Evolutionary conservation across 2,329 filamentous ascomycete species (phyloP).

Genomic region (Aspergillus thermomutatus): DNA sequence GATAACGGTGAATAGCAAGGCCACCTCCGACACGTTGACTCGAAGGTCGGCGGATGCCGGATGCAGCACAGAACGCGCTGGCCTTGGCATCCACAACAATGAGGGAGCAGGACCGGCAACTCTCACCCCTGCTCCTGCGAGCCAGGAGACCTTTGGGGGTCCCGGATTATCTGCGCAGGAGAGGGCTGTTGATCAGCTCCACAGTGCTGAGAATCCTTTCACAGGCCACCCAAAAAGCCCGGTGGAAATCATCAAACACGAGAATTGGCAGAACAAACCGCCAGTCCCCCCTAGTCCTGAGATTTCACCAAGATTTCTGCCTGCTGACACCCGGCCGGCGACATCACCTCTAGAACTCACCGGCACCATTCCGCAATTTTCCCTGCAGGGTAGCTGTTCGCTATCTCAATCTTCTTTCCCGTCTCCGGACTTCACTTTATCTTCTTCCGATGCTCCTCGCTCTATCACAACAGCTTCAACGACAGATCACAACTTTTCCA

Average conservation of each 20-base stretch:
- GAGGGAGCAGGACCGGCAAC: slow-evolving; percentile 5
- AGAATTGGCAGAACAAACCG: slow-evolving; percentile 23
- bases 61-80: slow-evolving; percentile 14
- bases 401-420: slow-evolving; percentile 43
- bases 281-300: slow-evolving; percentile 31
- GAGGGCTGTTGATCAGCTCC: slow-evolving; percentile 10
- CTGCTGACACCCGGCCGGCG: slow-evolving; percentile 38
- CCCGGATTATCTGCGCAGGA: slow-evolving; percentile 1
- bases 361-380: slow-evolving; percentile 38
- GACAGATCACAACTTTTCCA: slow-evolving; percentile 39
- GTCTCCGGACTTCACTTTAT: slow-evolving; percentile 42
- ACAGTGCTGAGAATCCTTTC: slow-evolving; percentile 21
- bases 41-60: slow-evolving; percentile 11
- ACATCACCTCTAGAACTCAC: slow-evolving; percentile 42
- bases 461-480: slow-evolving; percentile 40
- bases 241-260: slow-evolving; percentile 29
- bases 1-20: slow-evolving; percentile 22
- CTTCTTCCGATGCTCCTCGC: slow-evolving; percentile 42
- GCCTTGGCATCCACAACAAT: slow-evolving; percentile 28
- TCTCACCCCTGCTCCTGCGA: background rate
- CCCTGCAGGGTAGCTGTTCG: slow-evolving; percentile 36
- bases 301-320: slow-evolving; percentile 34
- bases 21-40: slow-evolving; percentile 27
- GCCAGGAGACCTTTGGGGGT: background rate
- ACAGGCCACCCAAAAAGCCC: slow-evolving; percentile 20